These are phyloP conservation scores for Eucalyptus virginea DNA, from an alignment of 345 rosid genomes.

Conservation along the genomic window DNA sequence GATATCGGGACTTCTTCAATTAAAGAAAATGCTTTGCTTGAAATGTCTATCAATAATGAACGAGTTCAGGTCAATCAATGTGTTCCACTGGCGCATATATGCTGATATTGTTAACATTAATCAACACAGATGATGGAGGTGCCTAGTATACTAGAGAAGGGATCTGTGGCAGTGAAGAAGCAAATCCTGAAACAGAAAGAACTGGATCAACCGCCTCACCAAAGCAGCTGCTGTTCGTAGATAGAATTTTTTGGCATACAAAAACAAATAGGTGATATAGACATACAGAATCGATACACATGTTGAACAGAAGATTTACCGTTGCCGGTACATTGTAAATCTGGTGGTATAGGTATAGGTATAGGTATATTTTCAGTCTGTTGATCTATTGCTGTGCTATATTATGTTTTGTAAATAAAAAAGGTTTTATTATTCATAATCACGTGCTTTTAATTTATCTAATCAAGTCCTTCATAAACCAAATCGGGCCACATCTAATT, in stretches of 20 bases:
- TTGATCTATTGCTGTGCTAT: neutral
- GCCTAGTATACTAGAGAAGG: conserved; percentile 69
- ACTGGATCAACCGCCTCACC: conserved; percentile 6
- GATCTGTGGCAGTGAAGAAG: conserved; percentile 49
- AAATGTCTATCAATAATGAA: neutral
- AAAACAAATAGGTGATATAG: neutral
- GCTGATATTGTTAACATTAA: neutral
- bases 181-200: conserved; percentile 34
- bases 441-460: neutral
- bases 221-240: conserved; percentile 42
- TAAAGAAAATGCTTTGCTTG: neutral
- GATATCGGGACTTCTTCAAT: neutral
- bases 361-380: neutral
- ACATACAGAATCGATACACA: neutral
- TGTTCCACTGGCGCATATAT: neutral
- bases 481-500: neutral
- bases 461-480: neutral
- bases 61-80: neutral
- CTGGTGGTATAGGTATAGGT: neutral
- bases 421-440: neutral
- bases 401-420: neutral
- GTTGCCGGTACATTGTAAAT: neutral
- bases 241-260: neutral
- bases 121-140: conserved; percentile 54
- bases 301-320: neutral